Evolutionary conservation across 306 rosid species (phyloP).

Genomic region (Cucumis hystrix): DNA sequence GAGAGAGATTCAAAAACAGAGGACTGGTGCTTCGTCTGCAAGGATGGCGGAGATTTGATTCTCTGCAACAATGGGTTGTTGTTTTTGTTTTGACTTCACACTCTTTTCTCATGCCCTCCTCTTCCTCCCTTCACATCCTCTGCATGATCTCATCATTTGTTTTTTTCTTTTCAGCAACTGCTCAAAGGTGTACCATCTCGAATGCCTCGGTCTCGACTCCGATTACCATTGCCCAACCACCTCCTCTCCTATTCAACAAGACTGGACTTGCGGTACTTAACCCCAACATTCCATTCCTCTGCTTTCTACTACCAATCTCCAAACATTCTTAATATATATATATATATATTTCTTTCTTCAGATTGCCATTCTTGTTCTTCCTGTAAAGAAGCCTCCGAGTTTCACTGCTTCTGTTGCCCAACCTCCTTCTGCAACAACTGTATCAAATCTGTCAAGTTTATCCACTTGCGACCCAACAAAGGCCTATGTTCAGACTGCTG

Average conservation of each 20-base stretch:
- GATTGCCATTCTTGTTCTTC: slow-evolving; percentile 43
- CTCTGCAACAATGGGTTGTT: slow-evolving; percentile 26
- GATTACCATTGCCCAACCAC: not conserved
- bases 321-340: too few species aligned
- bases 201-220: slow-evolving; percentile 26
- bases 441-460: slow-evolving; percentile 19
- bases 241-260: not conserved
- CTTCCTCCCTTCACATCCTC: not conserved
- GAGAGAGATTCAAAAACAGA: not conserved
- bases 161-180: slow-evolving; percentile 28
- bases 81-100: not conserved
- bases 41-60: slow-evolving; percentile 36
- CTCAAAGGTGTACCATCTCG: slow-evolving; percentile 47
- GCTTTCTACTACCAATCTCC: too few species aligned
- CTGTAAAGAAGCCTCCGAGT: slow-evolving; percentile 27
- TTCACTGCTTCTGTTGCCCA: slow-evolving; percentile 52
- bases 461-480: slow-evolving; percentile 15
- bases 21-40: slow-evolving; percentile 46
- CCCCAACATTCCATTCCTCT: not conserved
- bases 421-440: slow-evolving; percentile 36
- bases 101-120: not conserved
- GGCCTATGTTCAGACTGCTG: slow-evolving; percentile 50
- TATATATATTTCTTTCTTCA: not conserved
- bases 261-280: slow-evolving; percentile 53
- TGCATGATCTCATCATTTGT: not conserved